These are phyloP conservation scores for Magnusiomyces suaveolens DNA, from an alignment of 1,139 yeast species.

Conservation along the genomic window DNA sequence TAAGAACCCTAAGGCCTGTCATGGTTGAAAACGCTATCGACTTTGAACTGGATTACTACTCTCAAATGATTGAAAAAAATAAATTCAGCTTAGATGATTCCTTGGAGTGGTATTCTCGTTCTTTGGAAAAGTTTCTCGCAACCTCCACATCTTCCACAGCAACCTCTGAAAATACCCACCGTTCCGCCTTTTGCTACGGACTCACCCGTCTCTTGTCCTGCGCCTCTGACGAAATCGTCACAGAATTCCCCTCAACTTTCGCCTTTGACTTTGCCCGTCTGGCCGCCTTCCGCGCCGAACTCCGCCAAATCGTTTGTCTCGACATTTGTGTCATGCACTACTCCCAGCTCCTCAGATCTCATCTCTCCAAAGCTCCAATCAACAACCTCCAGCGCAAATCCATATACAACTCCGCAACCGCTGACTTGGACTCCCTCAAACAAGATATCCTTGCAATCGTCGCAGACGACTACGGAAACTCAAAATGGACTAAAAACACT, in stretches of 20 bases:
- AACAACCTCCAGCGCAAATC: constrained; percentile 8
- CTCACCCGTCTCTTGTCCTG: constrained; percentile 60
- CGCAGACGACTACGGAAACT: constrained; percentile 75
- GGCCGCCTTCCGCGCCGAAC: constrained; percentile 70
- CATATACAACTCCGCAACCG: constrained; percentile 10
- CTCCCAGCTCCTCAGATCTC: constrained; percentile 46
- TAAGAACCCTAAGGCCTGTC: constrained; percentile 74
- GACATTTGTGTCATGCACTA: constrained; percentile 64
- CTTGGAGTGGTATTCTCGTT: constrained; percentile 51
- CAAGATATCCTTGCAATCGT: constrained; percentile 68
- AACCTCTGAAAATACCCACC: constrained; percentile 1
- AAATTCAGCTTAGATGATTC: constrained; percentile 61
- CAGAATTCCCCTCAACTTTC: constrained; percentile 75
- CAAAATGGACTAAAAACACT: constrained; percentile 83
- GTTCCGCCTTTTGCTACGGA: constrained; percentile 35
- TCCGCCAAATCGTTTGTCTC: constrained; percentile 73
- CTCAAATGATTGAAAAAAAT: constrained; percentile 55
- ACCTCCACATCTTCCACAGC: no score
- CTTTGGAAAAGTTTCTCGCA: no score
- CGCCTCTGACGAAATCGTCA: constrained; percentile 48
- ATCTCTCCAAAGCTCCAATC: constrained; percentile 23
- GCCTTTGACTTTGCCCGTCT: constrained; percentile 80
- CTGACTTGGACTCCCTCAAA: constrained; percentile 33
- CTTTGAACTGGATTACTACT: constrained; percentile 81
- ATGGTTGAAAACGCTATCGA: constrained; percentile 81